Conservation (phyloP, 2,329 filamentous ascomycete species). For the Cladosporium velox region DNA sequence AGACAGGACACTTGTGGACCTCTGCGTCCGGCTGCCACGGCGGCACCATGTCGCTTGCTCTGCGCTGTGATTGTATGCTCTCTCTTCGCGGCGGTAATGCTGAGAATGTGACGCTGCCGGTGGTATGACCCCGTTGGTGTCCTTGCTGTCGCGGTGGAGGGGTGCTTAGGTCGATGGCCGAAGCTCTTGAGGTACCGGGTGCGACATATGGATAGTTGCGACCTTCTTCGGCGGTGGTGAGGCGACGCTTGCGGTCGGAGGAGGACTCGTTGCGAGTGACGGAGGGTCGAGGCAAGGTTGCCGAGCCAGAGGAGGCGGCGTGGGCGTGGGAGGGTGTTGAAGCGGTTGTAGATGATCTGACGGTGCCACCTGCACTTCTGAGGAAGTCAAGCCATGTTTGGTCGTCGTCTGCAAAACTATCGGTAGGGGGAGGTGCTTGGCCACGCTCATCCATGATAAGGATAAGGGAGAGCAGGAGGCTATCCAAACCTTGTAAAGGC, state of each 20-base stretch:
- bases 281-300: constrained; percentile 10
- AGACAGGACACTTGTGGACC: constrained; percentile 82
- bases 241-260: constrained; percentile 33
- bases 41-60: constrained; percentile 58
- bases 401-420: constrained; percentile 20
- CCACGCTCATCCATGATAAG: constrained; percentile 10
- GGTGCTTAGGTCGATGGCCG: constrained; percentile 32
- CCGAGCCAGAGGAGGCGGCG: background rate
- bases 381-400: constrained; percentile 32
- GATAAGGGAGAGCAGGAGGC: background rate
- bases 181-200: constrained; percentile 17
- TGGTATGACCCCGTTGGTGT: constrained; percentile 9
- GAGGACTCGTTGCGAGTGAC: constrained; percentile 13
- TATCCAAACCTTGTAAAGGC: constrained; percentile 5
- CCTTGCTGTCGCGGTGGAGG: constrained; percentile 23
- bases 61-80: constrained; percentile 5
- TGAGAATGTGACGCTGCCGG: constrained; percentile 13
- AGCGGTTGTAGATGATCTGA: constrained; percentile 13
- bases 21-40: constrained; percentile 88
- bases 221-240: constrained; percentile 30
- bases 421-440: background rate
- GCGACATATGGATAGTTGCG: constrained; percentile 28
- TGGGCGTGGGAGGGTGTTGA: background rate
- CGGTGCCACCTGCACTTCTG: constrained; percentile 29
- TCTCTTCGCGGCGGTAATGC: constrained; percentile 10